Conservation (phyloP, 2,329 filamentous ascomycete species). For the Penicillium occitanis region DNA sequence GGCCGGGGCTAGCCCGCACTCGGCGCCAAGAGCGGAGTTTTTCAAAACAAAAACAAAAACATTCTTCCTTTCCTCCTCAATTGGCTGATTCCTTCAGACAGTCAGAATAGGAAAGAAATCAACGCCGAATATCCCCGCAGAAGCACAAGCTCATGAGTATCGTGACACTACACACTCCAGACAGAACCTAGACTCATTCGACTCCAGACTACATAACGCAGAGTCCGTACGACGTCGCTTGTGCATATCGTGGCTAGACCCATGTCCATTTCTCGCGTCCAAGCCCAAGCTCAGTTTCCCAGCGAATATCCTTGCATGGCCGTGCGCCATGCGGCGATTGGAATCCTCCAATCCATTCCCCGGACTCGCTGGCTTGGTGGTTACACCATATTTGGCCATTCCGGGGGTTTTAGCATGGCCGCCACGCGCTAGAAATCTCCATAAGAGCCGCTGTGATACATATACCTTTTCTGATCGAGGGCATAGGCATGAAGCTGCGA, state of each 20-base stretch:
- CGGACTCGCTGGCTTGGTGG: not conserved
- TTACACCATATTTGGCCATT: not conserved
- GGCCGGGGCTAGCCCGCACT: not conserved
- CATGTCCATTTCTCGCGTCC: not conserved
- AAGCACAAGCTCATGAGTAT: not conserved
- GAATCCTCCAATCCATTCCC: not conserved
- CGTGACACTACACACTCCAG: not conserved
- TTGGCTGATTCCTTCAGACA: not conserved
- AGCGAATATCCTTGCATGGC: not conserved
- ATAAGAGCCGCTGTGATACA: not conserved
- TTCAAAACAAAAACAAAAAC: not conserved
- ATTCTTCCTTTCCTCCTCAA: not conserved
- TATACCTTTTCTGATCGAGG: not conserved
- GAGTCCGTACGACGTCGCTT: conserved; percentile 4
- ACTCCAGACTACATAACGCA: not conserved
- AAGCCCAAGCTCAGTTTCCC: not conserved
- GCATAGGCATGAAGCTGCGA: not conserved
- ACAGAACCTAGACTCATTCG: not conserved
- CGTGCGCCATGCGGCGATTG: not conserved
- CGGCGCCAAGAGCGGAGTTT: conserved; percentile 4
- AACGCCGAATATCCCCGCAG: not conserved
- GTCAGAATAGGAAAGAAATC: conserved; percentile 3
- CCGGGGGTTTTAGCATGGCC: not conserved
- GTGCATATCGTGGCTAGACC: not conserved
- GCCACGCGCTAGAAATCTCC: not conserved